phyloP scores from a whole-genome alignment of 345 rosid species.

The Eucalyptus cloeziana region DNA sequence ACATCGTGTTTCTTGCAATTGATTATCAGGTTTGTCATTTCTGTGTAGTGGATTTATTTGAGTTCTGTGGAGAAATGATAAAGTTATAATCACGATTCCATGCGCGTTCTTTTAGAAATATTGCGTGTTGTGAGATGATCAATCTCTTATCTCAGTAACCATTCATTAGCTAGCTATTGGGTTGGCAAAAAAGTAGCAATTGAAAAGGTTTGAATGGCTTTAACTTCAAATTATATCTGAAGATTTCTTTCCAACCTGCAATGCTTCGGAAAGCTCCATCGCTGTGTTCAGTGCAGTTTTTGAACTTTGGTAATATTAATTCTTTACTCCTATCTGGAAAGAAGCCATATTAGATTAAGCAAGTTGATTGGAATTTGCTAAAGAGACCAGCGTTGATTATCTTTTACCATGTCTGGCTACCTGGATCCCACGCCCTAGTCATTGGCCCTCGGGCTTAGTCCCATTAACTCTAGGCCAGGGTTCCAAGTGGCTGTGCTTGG shows the following conservation, averaged over 20 bases:
- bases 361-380: neutral
- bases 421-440: neutral
- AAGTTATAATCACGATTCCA: neutral
- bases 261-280: neutral
- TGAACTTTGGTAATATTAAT: neutral
- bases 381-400: neutral
- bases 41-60: neutral
- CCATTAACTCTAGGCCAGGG: neutral
- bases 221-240: neutral
- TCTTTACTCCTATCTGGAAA: neutral
- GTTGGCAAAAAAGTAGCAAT: neutral
- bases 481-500: neutral
- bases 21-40: neutral
- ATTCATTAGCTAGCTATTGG: neutral
- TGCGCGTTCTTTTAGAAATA: neutral
- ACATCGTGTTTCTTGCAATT: neutral
- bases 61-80: neutral
- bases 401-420: neutral
- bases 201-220: neutral
- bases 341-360: neutral
- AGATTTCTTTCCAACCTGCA: neutral
- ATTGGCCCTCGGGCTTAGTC: neutral
- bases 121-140: neutral
- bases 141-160: neutral
- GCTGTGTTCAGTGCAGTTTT: neutral